These are phyloP conservation scores for Lunularia cruciata DNA, from an alignment of 225 moss, liverwort and hornwort species.

Conservation along the genomic window DNA sequence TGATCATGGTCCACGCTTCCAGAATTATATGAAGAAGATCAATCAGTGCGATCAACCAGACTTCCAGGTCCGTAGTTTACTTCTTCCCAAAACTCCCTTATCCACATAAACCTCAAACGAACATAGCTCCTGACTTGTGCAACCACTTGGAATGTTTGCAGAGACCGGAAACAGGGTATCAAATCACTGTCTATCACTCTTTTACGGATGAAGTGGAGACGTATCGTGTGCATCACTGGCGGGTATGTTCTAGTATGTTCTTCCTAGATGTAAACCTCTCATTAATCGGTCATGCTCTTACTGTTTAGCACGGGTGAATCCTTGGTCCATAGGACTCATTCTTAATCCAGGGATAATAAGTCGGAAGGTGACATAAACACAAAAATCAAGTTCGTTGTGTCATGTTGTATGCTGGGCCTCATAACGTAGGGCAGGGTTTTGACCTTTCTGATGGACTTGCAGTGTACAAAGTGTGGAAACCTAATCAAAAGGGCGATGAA, in stretches of 20 bases:
- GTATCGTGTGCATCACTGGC: slow-evolving; percentile 43
- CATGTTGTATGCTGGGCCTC: no score
- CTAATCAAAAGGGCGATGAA: slow-evolving; percentile 40
- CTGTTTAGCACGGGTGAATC: no score
- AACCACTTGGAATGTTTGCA: slow-evolving; percentile 3
- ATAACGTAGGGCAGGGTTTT: no score
- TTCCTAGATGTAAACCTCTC: no score
- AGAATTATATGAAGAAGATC: slow-evolving; percentile 33
- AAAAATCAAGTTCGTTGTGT: no score
- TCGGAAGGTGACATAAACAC: no score
- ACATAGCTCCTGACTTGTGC: background rate
- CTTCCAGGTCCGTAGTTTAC: slow-evolving; percentile 25
- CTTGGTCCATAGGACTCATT: no score
- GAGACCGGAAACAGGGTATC: slow-evolving; percentile 35
- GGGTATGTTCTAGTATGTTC: slow-evolving; percentile 28
- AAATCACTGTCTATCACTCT: slow-evolving; percentile 29
- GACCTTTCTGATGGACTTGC: background rate
- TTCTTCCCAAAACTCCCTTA: background rate
- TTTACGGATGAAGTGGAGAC: slow-evolving; percentile 35
- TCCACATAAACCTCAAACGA: no score
- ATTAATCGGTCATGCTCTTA: no score
- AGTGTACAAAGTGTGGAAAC: slow-evolving; percentile 35
- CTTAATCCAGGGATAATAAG: no score
- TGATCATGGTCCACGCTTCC: slow-evolving; percentile 41
- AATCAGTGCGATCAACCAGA: slow-evolving; percentile 26